A percentile compares a stretch with the other conserved stretches of the same genome.
Conservation (phyloP, 257 asterid genomes). For the Misopates orontium region DNA sequence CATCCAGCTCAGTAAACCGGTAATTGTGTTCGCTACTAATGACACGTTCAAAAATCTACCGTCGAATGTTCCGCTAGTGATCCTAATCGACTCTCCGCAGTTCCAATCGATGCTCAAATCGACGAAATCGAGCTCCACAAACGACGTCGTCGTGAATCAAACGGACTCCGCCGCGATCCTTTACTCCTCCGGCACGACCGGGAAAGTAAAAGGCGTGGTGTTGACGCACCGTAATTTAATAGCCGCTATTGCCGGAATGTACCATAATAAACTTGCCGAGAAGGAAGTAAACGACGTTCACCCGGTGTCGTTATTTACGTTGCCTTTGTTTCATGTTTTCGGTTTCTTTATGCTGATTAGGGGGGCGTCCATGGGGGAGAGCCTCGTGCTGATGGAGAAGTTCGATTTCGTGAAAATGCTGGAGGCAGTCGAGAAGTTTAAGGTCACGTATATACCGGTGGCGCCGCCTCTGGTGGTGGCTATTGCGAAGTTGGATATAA, state of each 20-base stretch:
- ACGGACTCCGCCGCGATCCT: conserved; percentile 68
- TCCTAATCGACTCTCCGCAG: conserved; percentile 56
- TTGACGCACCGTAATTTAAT: conserved; percentile 75
- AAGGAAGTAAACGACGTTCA: conserved; percentile 6
- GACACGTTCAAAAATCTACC: conserved; percentile 44
- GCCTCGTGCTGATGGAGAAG: conserved; percentile 51
- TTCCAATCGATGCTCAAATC: conserved; percentile 52
- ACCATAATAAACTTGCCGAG: conserved; percentile 19
- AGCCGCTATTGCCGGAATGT: conserved; percentile 44
- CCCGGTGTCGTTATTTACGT: conserved; percentile 50
- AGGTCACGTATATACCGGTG: conserved; percentile 69
- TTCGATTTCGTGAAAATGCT: conserved; percentile 83
- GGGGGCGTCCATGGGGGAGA: conserved; percentile 67
- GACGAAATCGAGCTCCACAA: background rate
- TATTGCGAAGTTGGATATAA: conserved; percentile 73
- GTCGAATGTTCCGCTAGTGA: conserved; percentile 17
- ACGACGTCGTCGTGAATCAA: conserved; percentile 43
- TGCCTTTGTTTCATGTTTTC: conserved; percentile 85
- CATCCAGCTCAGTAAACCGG: conserved; percentile 56
- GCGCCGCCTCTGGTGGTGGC: conserved; percentile 93
- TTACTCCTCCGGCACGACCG: conserved; percentile 95
- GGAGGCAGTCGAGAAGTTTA: conserved; percentile 61
- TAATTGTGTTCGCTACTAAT: conserved; percentile 55
- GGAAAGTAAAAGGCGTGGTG: conserved; percentile 73
- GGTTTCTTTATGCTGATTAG: conserved; percentile 80